Evolutionary conservation across 805 yeast genomes (phyloP).

Genomic region (Wickerhamiella australiensis): DNA sequence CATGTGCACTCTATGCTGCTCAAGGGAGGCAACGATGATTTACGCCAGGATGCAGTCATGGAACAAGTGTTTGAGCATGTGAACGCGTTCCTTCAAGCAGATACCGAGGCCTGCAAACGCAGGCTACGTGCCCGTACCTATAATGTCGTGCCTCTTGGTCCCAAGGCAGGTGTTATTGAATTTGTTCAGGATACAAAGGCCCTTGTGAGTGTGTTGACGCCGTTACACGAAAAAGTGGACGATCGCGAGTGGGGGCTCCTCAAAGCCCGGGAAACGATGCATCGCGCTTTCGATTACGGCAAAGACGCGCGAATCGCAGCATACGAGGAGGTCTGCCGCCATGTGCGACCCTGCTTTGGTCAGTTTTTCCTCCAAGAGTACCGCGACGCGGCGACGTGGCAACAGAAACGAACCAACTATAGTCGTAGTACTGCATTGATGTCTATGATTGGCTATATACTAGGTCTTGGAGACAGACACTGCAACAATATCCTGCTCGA

Average conservation of each 20-base stretch:
- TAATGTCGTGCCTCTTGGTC: slow-evolving; percentile 81
- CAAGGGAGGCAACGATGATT: slow-evolving; percentile 82
- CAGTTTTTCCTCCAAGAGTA: slow-evolving; percentile 59
- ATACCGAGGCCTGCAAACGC: slow-evolving; percentile 46
- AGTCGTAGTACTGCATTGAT: slow-evolving; percentile 70
- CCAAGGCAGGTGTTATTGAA: slow-evolving; percentile 77
- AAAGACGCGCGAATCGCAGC: slow-evolving; percentile 21
- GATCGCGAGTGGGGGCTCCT: slow-evolving; percentile 39
- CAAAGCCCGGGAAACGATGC: slow-evolving; percentile 42
- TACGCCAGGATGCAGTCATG: slow-evolving; percentile 94
- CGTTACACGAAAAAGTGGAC: slow-evolving; percentile 39
- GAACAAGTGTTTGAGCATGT: slow-evolving; percentile 90
- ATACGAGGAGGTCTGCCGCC: slow-evolving; percentile 37
- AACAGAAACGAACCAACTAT: slow-evolving; percentile 47
- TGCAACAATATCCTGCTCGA: slow-evolving; percentile 84
- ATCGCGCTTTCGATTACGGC: slow-evolving; percentile 32
- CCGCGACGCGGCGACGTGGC: slow-evolving; percentile 63
- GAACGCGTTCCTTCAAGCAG: slow-evolving; percentile 46
- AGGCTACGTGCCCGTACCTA: slow-evolving; percentile 63
- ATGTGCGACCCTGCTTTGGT: slow-evolving; percentile 56
- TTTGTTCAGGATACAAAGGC: slow-evolving; percentile 72
- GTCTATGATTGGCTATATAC: slow-evolving; percentile 74
- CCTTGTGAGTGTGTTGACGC: slow-evolving; percentile 52
- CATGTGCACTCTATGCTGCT: slow-evolving; percentile 44
- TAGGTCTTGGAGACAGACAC: slow-evolving; percentile 94